Percentiles rank a stretch among this genome's conserved stretches.
Evolutionary conservation across 768 basidiomycete species (phyloP).

Genomic region (Cubamyces lactineus): DNA sequence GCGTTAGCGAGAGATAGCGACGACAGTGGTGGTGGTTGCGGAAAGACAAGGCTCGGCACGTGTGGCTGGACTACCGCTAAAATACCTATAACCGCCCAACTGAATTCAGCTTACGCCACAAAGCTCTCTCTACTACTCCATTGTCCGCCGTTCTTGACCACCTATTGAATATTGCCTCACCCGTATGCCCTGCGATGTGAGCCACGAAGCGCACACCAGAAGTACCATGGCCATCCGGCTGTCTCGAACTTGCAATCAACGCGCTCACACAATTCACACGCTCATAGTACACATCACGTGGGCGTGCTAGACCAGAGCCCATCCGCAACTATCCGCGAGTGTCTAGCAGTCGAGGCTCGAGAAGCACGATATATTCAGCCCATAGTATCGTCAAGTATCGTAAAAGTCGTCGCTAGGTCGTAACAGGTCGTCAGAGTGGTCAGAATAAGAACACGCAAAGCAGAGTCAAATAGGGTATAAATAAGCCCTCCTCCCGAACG

Average conservation of each 20-base stretch:
- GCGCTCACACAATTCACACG: conserved; percentile 3
- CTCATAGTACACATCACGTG: not conserved
- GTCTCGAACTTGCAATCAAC: not conserved
- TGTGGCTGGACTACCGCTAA: conserved; percentile 6
- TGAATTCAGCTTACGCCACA: not conserved
- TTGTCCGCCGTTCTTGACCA: not conserved
- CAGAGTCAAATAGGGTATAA: conserved; percentile 24
- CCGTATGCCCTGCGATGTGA: not conserved
- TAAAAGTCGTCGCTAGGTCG: conserved; percentile 5
- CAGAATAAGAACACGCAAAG: not conserved
- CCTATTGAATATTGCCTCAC: not conserved
- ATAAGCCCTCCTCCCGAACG: conserved; percentile 9
- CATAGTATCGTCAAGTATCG: not conserved
- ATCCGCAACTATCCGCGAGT: not conserved
- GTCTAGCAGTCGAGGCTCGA: not conserved
- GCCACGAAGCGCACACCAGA: not conserved
- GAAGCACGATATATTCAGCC: not conserved
- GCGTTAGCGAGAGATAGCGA: not conserved
- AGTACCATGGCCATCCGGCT: not conserved
- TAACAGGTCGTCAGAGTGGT: conserved; percentile 24
- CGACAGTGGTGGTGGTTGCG: conserved; percentile 18
- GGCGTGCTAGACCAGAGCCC: not conserved
- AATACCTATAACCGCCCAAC: conserved; percentile 7
- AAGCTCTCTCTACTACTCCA: not conserved
- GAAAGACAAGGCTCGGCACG: conserved; percentile 13